These are phyloP conservation scores for Sabuloglossum arenarium DNA, from an alignment of 495 filamentous ascomycete genomes.

Conservation along the genomic window DNA sequence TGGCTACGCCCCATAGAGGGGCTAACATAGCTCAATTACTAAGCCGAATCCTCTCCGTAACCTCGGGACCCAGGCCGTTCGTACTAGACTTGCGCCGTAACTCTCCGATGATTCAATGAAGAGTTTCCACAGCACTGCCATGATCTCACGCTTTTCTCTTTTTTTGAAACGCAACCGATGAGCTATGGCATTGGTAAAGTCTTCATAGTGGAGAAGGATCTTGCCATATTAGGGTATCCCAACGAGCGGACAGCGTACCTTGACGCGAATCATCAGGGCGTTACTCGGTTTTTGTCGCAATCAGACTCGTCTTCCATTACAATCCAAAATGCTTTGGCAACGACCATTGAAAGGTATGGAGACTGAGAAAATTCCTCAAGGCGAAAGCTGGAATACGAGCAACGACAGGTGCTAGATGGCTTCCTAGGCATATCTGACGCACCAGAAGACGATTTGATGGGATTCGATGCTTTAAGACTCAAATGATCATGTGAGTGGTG, in stretches of 20 bases:
- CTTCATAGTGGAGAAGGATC: background rate
- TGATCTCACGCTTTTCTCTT: background rate
- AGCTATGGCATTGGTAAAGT: background rate
- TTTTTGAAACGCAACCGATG: constrained; percentile 1
- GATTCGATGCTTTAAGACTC: background rate
- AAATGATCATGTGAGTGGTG: background rate
- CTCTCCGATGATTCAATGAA: background rate
- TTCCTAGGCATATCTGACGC: background rate
- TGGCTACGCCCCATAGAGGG: constrained; percentile 31
- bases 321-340: background rate
- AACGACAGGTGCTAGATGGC: background rate
- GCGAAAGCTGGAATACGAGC: background rate
- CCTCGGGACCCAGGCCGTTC: background rate
- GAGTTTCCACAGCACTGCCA: background rate
- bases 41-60: constrained; percentile 16
- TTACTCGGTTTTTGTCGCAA: background rate
- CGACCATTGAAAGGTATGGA: background rate
- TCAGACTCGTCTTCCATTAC: background rate
- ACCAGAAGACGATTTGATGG: constrained; percentile 1
- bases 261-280: background rate
- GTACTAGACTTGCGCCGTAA: background rate
- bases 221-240: background rate
- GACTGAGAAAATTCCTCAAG: background rate
- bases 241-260: background rate
- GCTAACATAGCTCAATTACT: constrained; percentile 23